Conservation (phyloP, 2,329 filamentous ascomycete genomes). For the Penicillium sclerotigenum region DNA sequence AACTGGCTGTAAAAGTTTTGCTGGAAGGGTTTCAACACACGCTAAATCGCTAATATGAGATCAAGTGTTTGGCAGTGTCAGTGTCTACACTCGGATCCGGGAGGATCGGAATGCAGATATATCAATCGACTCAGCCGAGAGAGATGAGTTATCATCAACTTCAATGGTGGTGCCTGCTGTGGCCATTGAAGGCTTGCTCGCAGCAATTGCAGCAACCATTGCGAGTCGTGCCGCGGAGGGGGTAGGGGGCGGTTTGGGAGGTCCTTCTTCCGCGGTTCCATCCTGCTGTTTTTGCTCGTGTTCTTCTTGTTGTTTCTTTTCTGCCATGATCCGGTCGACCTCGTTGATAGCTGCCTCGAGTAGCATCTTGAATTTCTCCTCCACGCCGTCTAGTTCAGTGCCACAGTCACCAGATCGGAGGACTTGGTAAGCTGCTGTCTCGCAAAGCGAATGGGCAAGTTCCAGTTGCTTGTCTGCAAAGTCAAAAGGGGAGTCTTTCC, state of each 20-base stretch:
- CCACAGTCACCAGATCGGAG: conserved; percentile 82
- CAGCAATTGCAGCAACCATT: conserved; percentile 16
- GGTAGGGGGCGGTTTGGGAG: conserved; percentile 12
- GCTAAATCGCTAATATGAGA: conserved; percentile 23
- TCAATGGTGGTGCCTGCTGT: conserved; percentile 30
- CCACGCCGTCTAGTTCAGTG: conserved; percentile 70
- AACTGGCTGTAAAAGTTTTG: conserved; percentile 15
- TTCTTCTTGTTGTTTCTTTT: conserved; percentile 42
- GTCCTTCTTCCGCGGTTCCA: not conserved
- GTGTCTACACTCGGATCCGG: conserved; percentile 21
- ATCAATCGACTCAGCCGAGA: conserved; percentile 36
- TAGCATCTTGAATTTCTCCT: conserved; percentile 62
- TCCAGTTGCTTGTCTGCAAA: conserved; percentile 75
- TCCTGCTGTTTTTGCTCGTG: conserved; percentile 13
- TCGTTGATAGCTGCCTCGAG: conserved; percentile 60
- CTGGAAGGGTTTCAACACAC: conserved; percentile 18
- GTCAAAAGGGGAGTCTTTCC: conserved; percentile 63
- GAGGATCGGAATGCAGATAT: conserved; percentile 35
- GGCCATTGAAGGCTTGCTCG: conserved; percentile 20
- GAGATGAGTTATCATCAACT: conserved; percentile 36
- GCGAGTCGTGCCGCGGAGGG: conserved; percentile 21
- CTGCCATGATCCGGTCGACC: conserved; percentile 54
- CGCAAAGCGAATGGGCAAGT: conserved; percentile 74
- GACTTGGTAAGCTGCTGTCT: conserved; percentile 83
- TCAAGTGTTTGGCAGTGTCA: not conserved